Evolutionary conservation across 208 protist genomes (phyloP).

Genomic region (Trypanosomatidae sp.): DNA sequence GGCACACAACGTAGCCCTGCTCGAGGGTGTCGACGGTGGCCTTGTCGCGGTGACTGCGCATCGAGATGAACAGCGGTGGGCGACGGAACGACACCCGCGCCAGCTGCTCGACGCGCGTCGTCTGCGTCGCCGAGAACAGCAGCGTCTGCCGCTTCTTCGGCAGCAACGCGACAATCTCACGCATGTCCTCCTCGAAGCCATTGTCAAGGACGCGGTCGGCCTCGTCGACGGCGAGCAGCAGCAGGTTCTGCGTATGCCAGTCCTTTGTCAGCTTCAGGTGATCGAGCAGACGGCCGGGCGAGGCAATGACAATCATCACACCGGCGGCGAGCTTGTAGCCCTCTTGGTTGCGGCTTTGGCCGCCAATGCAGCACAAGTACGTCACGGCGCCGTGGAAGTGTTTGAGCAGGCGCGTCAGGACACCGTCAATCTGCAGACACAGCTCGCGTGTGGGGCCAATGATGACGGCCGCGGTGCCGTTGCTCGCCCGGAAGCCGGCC

Average conservation of each 20-base stretch:
- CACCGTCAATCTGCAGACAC: conserved; percentile 97
- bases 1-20: conserved; percentile 97
- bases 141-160: conserved; percentile 96
- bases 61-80: conserved; percentile 94
- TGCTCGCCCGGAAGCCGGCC: conserved; percentile 91
- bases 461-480: conserved; percentile 95
- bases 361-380: conserved; percentile 85
- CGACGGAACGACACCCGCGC: conserved; percentile 92
- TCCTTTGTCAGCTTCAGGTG: conserved; percentile 96
- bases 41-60: conserved; percentile 85
- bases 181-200: conserved; percentile 98
- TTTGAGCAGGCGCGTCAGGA: conserved; percentile 89
- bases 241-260: conserved; percentile 96
- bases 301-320: conserved; percentile 86
- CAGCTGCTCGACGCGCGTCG: conserved; percentile 96
- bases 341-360: conserved; percentile 84
- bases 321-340: conserved; percentile 79
- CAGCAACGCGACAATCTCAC: conserved; percentile 97
- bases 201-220: conserved; percentile 98
- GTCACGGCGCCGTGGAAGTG: conserved; percentile 85
- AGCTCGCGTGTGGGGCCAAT: conserved; percentile 99
- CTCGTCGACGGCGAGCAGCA: conserved; percentile 98
- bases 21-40: conserved; percentile 91
- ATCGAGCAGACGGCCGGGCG: conserved; percentile 95
- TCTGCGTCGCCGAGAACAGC: conserved; percentile 99